Conservation (phyloP, 2,329 filamentous ascomycete species). For the Aspergillaceae sp. region DNA sequence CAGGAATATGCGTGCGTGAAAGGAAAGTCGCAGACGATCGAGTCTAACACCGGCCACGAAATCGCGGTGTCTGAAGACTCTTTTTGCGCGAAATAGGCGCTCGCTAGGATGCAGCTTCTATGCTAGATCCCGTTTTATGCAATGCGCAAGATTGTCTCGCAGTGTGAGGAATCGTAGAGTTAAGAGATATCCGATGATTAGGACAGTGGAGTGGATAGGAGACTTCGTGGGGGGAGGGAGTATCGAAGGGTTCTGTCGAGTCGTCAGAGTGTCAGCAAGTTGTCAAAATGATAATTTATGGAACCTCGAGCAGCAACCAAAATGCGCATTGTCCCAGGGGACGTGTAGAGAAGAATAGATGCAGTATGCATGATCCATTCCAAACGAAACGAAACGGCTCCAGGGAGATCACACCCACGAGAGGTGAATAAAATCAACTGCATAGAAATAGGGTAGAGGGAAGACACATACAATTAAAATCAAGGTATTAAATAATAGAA, state of each 20-base stretch:
- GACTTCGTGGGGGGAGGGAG: neutral
- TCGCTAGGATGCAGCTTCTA: no score
- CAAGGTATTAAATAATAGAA: no score
- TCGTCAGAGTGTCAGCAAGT: neutral
- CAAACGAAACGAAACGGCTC: neutral
- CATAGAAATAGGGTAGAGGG: no score
- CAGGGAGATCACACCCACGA: neutral
- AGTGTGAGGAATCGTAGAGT: no score
- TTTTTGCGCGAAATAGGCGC: neutral
- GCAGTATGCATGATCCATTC: neutral
- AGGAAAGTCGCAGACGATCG: neutral
- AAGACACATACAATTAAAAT: no score
- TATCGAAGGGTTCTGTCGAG: neutral
- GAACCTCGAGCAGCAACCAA: neutral
- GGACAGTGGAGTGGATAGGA: neutral
- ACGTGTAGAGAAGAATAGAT: neutral
- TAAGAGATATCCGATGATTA: no score
- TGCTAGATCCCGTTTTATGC: no score
- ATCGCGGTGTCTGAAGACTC: neutral
- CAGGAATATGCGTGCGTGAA: conserved; percentile 3
- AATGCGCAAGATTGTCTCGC: no score
- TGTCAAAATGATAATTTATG: neutral
- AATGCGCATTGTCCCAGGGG: neutral
- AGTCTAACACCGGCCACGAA: neutral
- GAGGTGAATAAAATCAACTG: neutral